A percentile compares a stretch with the other conserved stretches of the same genome.
Evolutionary conservation across 306 rosid genomes (phyloP).

Genomic region (Prinsepia uniflora): DNA sequence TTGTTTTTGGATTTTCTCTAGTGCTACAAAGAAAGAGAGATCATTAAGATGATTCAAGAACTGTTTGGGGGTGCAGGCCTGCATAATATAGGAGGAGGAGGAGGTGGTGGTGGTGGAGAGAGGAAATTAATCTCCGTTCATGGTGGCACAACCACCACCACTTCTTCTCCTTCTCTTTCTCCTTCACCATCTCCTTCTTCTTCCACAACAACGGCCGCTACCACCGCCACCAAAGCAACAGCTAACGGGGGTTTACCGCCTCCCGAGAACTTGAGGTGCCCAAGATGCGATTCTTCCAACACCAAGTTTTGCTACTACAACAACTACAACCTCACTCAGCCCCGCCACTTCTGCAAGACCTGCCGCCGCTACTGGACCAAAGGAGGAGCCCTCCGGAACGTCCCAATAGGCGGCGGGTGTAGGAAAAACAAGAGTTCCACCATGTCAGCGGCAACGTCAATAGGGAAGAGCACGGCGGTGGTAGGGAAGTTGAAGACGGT

Average conservation of each 20-base stretch:
- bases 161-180: conserved; percentile 37
- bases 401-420: conserved; percentile 75
- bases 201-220: conserved; percentile 12
- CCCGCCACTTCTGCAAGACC: conserved; percentile 97
- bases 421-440: conserved; percentile 53
- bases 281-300: conserved; percentile 69
- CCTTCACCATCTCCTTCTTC: conserved; percentile 37
- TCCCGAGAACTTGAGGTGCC: conserved; percentile 66
- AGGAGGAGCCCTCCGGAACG: conserved; percentile 70
- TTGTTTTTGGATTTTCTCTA: conserved; percentile 66
- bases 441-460: conserved; percentile 22
- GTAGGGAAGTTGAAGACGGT: conserved; percentile 53
- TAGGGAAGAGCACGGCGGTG: conserved; percentile 19
- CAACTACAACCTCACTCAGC: conserved; percentile 95
- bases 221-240: not conserved
- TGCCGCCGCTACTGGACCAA: conserved; percentile 97
- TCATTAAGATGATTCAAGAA: conserved; percentile 70
- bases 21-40: conserved; percentile 49
- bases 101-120: conserved; percentile 33
- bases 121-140: conserved; percentile 54
- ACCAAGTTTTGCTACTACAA: conserved; percentile 90
- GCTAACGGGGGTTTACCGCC: conserved; percentile 26
- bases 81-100: conserved; percentile 14
- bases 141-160: conserved; percentile 31
- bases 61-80: conserved; percentile 64